Conservation (phyloP, 139 green algal genomes). For the Zygnema circumcarinatum region DNA sequence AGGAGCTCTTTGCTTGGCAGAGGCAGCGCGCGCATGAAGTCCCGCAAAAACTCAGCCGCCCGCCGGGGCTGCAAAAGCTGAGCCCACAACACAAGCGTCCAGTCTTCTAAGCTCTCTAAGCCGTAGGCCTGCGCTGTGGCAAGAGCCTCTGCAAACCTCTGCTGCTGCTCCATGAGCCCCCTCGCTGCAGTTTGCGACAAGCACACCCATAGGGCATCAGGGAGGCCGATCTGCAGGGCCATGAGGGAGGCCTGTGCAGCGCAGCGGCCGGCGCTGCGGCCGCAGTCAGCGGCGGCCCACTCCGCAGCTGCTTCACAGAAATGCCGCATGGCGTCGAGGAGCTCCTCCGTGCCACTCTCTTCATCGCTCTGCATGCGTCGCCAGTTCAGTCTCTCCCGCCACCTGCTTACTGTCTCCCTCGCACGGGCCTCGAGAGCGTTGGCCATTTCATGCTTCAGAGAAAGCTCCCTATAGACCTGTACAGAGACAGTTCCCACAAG, state of each 20-base stretch:
- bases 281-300: background rate
- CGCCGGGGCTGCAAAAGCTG: constrained; percentile 16
- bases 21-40: constrained; percentile 27
- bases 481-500: background rate
- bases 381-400: constrained; percentile 9
- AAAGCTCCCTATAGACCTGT: constrained; percentile 16
- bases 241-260: constrained; percentile 40
- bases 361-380: constrained; percentile 27
- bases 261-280: background rate
- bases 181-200: constrained; percentile 21
- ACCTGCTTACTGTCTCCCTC: background rate
- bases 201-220: constrained; percentile 37
- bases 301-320: constrained; percentile 1
- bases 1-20: constrained; percentile 28
- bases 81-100: constrained; percentile 28
- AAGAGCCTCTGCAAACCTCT: constrained; percentile 32
- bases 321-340: constrained; percentile 25
- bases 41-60: constrained; percentile 19
- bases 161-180: constrained; percentile 36
- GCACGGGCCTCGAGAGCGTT: constrained; percentile 14
- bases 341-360: constrained; percentile 14
- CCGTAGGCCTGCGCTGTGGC: constrained; percentile 39
- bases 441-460: constrained; percentile 6
- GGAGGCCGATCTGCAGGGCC: constrained; percentile 38
- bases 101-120: constrained; percentile 20